Evolutionary conservation across 192 early-diverging fungal genomes (phyloP).

Genomic region (Entomortierella lignicola): DNA sequence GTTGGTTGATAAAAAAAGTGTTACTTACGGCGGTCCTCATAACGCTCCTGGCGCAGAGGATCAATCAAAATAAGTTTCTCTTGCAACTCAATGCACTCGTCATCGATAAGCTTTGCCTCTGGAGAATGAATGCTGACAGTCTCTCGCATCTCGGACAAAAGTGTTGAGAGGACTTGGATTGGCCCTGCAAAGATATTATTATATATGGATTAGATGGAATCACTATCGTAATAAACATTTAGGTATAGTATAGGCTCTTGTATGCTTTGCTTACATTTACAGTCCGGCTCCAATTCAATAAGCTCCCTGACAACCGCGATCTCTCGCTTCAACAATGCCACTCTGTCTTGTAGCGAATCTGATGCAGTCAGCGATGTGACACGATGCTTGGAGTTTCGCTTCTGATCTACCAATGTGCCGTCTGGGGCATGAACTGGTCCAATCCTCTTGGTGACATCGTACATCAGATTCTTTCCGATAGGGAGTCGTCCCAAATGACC

Average conservation of each 20-base stretch:
- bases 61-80: constrained; percentile 68
- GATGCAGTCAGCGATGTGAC: constrained; percentile 42
- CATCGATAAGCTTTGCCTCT: constrained; percentile 39
- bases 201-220: background rate
- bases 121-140: constrained; percentile 19
- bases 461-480: constrained; percentile 46
- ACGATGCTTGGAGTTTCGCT: constrained; percentile 3
- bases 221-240: background rate
- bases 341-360: constrained; percentile 34
- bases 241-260: background rate
- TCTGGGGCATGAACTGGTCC: constrained; percentile 14
- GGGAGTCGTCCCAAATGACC: constrained; percentile 23
- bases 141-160: constrained; percentile 33
- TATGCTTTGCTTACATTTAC: constrained; percentile 72
- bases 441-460: constrained; percentile 47
- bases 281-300: constrained; percentile 81
- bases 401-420: constrained; percentile 14
- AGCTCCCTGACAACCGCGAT: constrained; percentile 73
- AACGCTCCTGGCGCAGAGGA: constrained; percentile 61
- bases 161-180: constrained; percentile 36
- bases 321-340: constrained; percentile 65
- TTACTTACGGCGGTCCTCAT: constrained; percentile 67
- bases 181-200: constrained; percentile 12
- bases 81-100: constrained; percentile 59
- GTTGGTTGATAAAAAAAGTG: background rate